phyloP scores from a whole-genome alignment of 2,329 filamentous ascomycete species.

The Alternaria sp. region DNA sequence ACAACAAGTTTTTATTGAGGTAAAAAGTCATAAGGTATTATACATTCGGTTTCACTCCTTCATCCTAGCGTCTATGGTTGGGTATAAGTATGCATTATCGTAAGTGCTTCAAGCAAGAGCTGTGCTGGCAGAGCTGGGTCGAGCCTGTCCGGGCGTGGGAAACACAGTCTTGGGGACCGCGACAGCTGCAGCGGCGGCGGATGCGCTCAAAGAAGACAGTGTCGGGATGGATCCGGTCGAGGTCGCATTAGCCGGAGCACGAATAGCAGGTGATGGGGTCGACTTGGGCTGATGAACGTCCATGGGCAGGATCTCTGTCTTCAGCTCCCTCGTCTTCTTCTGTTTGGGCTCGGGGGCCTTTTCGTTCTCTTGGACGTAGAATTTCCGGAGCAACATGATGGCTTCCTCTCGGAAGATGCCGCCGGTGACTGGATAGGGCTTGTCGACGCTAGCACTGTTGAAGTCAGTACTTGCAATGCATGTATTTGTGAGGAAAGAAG shows the following conservation, averaged over 20 bases:
- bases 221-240: conserved; percentile 9
- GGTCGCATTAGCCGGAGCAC: not conserved
- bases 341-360: conserved; percentile 72
- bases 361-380: conserved; percentile 98
- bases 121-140: conserved; percentile 2
- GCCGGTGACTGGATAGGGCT: conserved; percentile 80
- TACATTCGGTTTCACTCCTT: conserved; percentile 4
- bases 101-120: conserved; percentile 3
- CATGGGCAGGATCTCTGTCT: conserved; percentile 62
- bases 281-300: conserved; percentile 49
- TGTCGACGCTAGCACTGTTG: conserved; percentile 71
- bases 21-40: conserved; percentile 3
- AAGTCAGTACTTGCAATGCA: conserved; percentile 13
- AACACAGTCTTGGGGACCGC: conserved; percentile 2
- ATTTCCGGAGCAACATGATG: conserved; percentile 87
- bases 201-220: conserved; percentile 8
- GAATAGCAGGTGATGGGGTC: conserved; percentile 27
- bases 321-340: conserved; percentile 69
- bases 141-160: not conserved
- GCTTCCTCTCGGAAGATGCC: conserved; percentile 91
- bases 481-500: not conserved
- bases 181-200: conserved; percentile 1
- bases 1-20: not conserved
- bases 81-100: conserved; percentile 5
- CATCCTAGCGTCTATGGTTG: not conserved